These are phyloP conservation scores for Amanita brunnescens DNA, from an alignment of 768 basidiomycete species.

Conservation along the genomic window DNA sequence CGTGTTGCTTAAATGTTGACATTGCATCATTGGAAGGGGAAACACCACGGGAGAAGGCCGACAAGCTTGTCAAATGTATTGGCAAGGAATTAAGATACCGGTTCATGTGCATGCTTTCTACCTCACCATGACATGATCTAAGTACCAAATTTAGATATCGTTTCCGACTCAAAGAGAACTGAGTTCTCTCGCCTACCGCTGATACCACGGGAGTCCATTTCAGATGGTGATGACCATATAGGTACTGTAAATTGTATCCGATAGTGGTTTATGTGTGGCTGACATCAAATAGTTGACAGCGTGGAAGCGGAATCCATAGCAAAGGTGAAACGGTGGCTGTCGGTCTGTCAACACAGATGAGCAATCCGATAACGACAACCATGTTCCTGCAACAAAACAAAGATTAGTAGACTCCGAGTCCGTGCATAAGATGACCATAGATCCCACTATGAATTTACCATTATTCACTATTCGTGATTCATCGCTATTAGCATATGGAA, in stretches of 20 bases:
- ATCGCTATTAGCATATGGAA: constrained; percentile 8
- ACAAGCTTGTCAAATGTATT: no score
- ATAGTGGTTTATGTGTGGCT: not conserved
- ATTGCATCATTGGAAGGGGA: no score
- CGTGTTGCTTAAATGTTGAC: no score
- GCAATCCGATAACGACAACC: constrained; percentile 2
- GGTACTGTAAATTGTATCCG: constrained; percentile 11
- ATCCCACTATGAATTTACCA: constrained; percentile 1
- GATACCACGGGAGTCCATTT: constrained; percentile 8
- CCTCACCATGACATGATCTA: no score
- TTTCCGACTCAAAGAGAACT: no score
- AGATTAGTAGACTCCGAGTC: constrained; percentile 4
- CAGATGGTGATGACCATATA: constrained; percentile 16
- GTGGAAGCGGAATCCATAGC: not conserved
- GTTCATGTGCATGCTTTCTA: no score
- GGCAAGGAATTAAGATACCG: no score
- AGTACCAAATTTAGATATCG: no score
- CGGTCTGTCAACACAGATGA: constrained; percentile 1
- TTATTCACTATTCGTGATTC: constrained; percentile 7
- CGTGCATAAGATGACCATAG: not conserved
- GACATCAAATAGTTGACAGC: constrained; percentile 7
- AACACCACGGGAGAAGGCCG: no score
- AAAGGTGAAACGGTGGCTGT: constrained; percentile 6
- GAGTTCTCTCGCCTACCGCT: no score
- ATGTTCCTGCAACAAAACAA: not conserved